Percentiles rank a stretch among this genome's conserved stretches.
These are phyloP conservation scores for Cryptococcus hybrid DNA, from an alignment of 1,284 basidiomycete species.

Conservation along the genomic window DNA sequence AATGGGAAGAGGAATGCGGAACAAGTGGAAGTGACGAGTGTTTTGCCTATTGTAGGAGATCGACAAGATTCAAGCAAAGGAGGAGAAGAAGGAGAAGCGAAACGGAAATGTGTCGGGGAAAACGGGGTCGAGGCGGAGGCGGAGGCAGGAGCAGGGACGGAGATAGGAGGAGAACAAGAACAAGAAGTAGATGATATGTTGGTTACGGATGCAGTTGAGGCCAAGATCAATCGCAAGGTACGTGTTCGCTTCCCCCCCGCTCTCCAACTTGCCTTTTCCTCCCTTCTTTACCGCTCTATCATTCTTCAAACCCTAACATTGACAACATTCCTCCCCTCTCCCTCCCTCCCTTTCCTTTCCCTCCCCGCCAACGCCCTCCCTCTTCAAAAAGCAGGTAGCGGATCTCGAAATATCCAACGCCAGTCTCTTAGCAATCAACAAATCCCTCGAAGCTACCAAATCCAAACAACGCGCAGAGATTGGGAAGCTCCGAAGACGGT, in stretches of 20 bases:
- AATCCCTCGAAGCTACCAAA: slow-evolving; percentile 42
- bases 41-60: too few species aligned
- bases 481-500: slow-evolving; percentile 33
- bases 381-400: slow-evolving; percentile 29
- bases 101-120: too few species aligned
- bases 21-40: too few species aligned
- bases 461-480: slow-evolving; percentile 45
- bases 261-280: too few species aligned
- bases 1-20: too few species aligned
- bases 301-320: too few species aligned
- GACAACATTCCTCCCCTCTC: too few species aligned
- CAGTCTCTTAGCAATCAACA: slow-evolving; percentile 46
- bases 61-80: neutral
- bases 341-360: too few species aligned
- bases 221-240: slow-evolving; percentile 43
- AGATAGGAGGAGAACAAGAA: slow-evolving; percentile 1
- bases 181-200: slow-evolving; percentile 13
- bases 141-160: too few species aligned
- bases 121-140: neutral
- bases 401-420: slow-evolving; percentile 49
- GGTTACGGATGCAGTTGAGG: slow-evolving; percentile 23
- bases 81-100: neutral
- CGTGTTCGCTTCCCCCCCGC: neutral
- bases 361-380: neutral
- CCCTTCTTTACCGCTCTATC: too few species aligned